A percentile compares a stretch with the other conserved stretches of the same genome.
Evolutionary conservation across 2,329 filamentous ascomycete genomes (phyloP).

Genomic region (Waltergamsia citrina): DNA sequence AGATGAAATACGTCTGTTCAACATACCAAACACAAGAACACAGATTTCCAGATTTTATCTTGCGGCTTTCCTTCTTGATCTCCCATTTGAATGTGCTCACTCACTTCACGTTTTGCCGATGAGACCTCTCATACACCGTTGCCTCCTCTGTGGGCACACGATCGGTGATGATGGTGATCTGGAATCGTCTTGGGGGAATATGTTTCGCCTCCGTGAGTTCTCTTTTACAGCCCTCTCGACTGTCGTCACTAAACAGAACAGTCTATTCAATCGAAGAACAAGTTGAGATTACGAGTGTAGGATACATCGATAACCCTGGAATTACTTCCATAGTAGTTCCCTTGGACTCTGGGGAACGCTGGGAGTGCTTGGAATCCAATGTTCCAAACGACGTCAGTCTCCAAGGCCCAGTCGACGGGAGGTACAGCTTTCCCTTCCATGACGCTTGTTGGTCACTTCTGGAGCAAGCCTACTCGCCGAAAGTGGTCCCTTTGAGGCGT

Average conservation of each 20-base stretch:
- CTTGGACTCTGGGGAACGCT: slow-evolving; percentile 5
- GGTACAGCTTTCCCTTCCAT: slow-evolving; percentile 8
- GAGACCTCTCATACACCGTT: no score
- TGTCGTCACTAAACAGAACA: slow-evolving; percentile 4
- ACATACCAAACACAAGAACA: no score
- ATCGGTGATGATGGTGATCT: slow-evolving; percentile 2
- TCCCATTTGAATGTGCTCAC: no score
- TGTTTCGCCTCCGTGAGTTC: slow-evolving; percentile 7
- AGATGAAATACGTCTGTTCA: no score
- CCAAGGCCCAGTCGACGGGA: slow-evolving; percentile 5
- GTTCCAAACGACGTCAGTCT: slow-evolving; percentile 3
- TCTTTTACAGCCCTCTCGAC: neutral
- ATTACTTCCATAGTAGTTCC: slow-evolving; percentile 3
- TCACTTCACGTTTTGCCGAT: no score
- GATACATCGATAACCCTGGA: slow-evolving; percentile 2
- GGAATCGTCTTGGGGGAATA: slow-evolving; percentile 4
- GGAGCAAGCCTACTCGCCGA: slow-evolving; percentile 4
- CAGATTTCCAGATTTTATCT: no score
- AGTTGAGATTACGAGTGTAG: slow-evolving; percentile 5
- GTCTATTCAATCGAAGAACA: slow-evolving; percentile 6
- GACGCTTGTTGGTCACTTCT: slow-evolving; percentile 7
- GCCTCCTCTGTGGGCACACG: slow-evolving; percentile 5
- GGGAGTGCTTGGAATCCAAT: slow-evolving; percentile 5
- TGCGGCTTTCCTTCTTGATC: no score
- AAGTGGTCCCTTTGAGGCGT: slow-evolving; percentile 3